Evolutionary conservation across 2,329 filamentous ascomycete genomes (phyloP), one percentile per base, ranked within the genome.

Genomic region (Drechslerella coelobrocha): DNA sequence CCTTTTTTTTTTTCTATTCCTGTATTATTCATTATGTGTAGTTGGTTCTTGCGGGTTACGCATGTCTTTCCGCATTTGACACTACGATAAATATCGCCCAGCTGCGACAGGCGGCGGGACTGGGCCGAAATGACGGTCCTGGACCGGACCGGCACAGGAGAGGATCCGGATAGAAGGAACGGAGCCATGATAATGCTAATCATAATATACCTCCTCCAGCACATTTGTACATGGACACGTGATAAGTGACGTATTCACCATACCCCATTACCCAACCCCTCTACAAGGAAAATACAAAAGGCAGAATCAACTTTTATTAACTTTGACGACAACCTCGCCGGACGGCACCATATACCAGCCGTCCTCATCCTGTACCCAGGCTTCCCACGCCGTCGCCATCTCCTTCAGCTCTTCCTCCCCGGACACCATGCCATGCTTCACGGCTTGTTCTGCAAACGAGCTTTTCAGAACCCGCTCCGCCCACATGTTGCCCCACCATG

Each of bases 321-420:
- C 62, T 19, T n/a, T 60, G 21, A 68, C 62, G 26, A 60, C 55
- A 39, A 68, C 50, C 48, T 68, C 62, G 26, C 47, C 62, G 21
- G 52, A 57, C 2, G 62, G 62, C 10, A 60, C 37, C 62, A 68
- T 68, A 23, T 60, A 59, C 62, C 62, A 68, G 26, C 62, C 62
- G 6, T 60, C 54, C 48, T 60, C 62, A 37, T 54, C 24, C 1
- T n/a, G 48, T 7, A 23, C 55, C 62, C 62, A 68, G 10, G 43
- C 26, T n/a, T 23, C 45, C 54, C 54, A 68, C 47, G 37, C 62
- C 26, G 21, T 29, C 19, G 62, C 17, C 7, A 68, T 26, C 47
- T 34, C 26, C 54, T 60, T 21, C 54, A 68, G 31, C 47, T 53
- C 61, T 21, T 43, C 62, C 26, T 14, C 34, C 17, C 31, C 43